Base-by-base conservation (phyloP, 139 green algal genomes). In the Yamagishiella unicocca region DNA sequence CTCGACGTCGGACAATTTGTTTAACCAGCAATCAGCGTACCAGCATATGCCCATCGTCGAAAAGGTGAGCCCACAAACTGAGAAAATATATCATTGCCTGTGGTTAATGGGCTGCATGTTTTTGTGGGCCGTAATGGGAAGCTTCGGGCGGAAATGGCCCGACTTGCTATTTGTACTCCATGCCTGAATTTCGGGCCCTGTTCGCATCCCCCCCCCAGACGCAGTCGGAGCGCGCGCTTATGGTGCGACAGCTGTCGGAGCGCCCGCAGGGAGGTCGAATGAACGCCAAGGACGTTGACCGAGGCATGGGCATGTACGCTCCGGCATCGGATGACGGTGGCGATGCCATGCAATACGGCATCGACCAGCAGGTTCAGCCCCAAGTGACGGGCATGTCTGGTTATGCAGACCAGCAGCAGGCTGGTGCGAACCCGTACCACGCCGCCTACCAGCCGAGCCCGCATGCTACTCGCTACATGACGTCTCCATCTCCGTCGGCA, bases 351-450 rank as follows among this genome's bases (percentile, higher is more conserved):
- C 53, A 24, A 33, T 85, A 85, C 58, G 77, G 55, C 38, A 84
- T 72, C 37, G 78, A 85, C 78, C 78, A 85, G 78, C 78, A 85
- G 54, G 37, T 74, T 33, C 77, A 54, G 50, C 76, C 33, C 35
- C 76, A 82, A 42, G 42, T 81, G 40, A 46, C 70, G 4, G 72
- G 72, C 7, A 42, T 71, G 67, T 9, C 14, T 8, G 21, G 21
- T 14, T 80, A 80, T 25, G 72, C 14, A n/a, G 72, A 80, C 10
- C 62, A 42, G 72, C 43, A 62, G 8, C 43, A 46, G n/a, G 17
- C 46, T 21, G 64, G 64, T 31, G 74, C 67, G 25, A 82, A 82
- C 50, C 74, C 74, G 14, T 82, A 82, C 74, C 74, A 82, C 12
- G 46, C 17, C 46, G 74, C 46, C 2, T 82, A 82, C 74, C 74